Evolutionary conservation across 306 rosid genomes (phyloP).

Genomic region (Lathyrus sativus): DNA sequence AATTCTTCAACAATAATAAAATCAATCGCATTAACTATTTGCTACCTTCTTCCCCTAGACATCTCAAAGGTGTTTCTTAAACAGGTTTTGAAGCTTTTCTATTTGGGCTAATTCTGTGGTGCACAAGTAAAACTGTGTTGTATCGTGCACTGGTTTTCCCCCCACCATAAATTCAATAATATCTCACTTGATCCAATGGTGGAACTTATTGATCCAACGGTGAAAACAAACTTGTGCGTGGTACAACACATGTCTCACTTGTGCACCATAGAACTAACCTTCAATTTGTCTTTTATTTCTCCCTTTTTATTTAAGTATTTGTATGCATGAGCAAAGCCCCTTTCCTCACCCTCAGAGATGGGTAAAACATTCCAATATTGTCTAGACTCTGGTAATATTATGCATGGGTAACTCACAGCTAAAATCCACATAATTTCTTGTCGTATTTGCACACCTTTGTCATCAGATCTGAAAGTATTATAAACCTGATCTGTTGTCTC

Average conservation of each 20-base stretch:
- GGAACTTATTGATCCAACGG: background rate
- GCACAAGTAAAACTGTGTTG: background rate
- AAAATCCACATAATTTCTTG: constrained; percentile 27
- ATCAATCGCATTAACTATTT: constrained; percentile 4
- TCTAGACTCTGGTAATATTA: background rate
- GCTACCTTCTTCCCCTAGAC: constrained; percentile 14
- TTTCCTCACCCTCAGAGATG: background rate
- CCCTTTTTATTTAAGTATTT: background rate
- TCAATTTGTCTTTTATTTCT: background rate
- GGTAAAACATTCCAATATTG: constrained; percentile 6
- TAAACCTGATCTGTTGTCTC: constrained; percentile 35
- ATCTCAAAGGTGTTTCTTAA: constrained; percentile 19
- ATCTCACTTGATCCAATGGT: background rate
- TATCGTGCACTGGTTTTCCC: background rate
- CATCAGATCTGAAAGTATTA: constrained; percentile 9
- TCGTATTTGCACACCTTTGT: constrained; percentile 25
- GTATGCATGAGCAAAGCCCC: constrained; percentile 1
- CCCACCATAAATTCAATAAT: background rate
- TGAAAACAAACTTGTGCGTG: background rate
- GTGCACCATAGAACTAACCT: background rate
- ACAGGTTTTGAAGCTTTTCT: constrained; percentile 18
- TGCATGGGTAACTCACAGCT: constrained; percentile 8
- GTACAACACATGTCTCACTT: background rate
- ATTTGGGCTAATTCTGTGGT: background rate
- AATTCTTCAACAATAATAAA: constrained; percentile 7